Evolutionary conservation across 352 stramenopile genomes (phyloP), one percentile per base, ranked within the genome.

Genomic region (Globisporangium uncinulatum): DNA sequence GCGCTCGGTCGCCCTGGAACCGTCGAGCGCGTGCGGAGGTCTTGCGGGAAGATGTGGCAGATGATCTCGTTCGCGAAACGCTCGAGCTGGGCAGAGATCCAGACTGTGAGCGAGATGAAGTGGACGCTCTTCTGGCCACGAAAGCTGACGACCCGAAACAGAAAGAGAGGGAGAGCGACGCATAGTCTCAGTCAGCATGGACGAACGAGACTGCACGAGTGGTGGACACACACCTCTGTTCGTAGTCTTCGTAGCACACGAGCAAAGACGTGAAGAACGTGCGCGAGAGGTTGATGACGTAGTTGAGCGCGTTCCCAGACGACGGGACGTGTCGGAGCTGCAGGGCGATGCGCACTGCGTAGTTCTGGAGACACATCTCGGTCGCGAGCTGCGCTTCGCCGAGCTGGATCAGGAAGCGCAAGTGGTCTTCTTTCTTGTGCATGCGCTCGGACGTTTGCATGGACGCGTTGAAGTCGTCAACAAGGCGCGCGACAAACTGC

Each of bases 211-310:
- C 15, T 3, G 17, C 10, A 11, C 10, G 34, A 39, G 34, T 39
- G 34, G 10, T 13, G 34, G 7, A 13, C 7, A 39, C 34, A 21
- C 59, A 89, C 83, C 77, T 88, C 56, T 82, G 70, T 45, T 86
- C 74, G 29, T 76, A 92, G 63, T 94, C 83, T 39, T 94, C 73
- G 56, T 91, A 94, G 59, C 81, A 92, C 45, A 92, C 80, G 4
- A 94, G 65, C 10, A 94, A 60, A 0, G 81, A 89, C n/a, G 83
- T 90, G 70, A 94, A 94, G 66, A 94, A 91, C 0, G 83, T 89
- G 11, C 83, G 67, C 5, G 83, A 92, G 36, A 91, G 70, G 36
- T 89, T 89, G 51, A 94, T 86, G 20, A 94, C 80, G 56, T 90
- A 94, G 59, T 86, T 85, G 45, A 91, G 73, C 20, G 73, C 63